These are phyloP conservation scores for Camelina laxa DNA, from an alignment of 345 rosid genomes.

Conservation along the genomic window DNA sequence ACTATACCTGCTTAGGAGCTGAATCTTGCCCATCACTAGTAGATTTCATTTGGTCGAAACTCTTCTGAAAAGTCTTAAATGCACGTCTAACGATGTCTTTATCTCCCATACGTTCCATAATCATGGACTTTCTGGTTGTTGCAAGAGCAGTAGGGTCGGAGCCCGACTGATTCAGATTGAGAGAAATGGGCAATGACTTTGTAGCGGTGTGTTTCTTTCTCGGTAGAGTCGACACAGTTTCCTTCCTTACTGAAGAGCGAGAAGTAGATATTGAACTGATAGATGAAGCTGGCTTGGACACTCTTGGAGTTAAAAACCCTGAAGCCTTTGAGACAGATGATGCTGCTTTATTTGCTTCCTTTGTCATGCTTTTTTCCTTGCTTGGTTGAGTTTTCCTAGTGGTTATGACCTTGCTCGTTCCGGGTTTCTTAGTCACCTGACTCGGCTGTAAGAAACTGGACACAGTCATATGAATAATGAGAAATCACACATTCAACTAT, in stretches of 20 bases:
- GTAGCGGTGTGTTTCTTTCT: conserved; percentile 63
- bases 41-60: conserved; percentile 34
- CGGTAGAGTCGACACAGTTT: conserved; percentile 38
- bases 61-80: conserved; percentile 71
- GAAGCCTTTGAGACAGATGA: conserved; percentile 46
- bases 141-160: conserved; percentile 45
- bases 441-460: conserved; percentile 45
- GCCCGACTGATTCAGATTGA: conserved; percentile 49
- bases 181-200: conserved; percentile 64
- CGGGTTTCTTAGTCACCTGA: conserved; percentile 42
- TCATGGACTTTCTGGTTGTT: conserved; percentile 57
- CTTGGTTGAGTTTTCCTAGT: conserved; percentile 33
- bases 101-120: conserved; percentile 89
- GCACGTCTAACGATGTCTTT: conserved; percentile 84
- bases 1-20: conserved; percentile 35
- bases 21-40: background rate
- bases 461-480: conserved; percentile 7
- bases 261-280: conserved; percentile 44
- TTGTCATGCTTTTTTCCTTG: conserved; percentile 29
- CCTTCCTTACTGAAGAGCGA: conserved; percentile 40
- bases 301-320: conserved; percentile 50
- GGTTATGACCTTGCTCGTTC: conserved; percentile 2
- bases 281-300: conserved; percentile 52
- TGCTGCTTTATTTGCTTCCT: conserved; percentile 41
- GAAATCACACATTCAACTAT: background rate